Percentiles rank a stretch among this genome's conserved stretches.
phyloP scores from a whole-genome alignment of 1,139 yeast genomes.

The Wickerhamomyces sp. region DNA sequence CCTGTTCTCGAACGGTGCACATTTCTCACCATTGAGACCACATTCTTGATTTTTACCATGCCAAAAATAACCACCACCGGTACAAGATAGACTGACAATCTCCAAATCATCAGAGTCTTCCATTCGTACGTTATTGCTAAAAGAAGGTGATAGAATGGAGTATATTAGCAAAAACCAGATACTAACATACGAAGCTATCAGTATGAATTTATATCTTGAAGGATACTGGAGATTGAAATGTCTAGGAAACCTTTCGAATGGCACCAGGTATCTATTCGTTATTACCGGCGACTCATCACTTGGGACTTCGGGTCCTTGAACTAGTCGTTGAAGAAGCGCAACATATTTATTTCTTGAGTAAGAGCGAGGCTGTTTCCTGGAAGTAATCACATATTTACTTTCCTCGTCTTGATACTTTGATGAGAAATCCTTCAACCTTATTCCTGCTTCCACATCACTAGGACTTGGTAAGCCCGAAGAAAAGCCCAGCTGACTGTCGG shows the following conservation, averaged over 20 bases:
- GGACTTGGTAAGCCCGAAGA: background rate
- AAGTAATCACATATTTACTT: background rate
- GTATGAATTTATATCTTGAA: slow-evolving; percentile 24
- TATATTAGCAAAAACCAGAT: slow-evolving; percentile 25
- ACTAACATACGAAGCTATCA: slow-evolving; percentile 34
- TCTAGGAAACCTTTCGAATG: slow-evolving; percentile 41
- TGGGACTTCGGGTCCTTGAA: slow-evolving; percentile 52
- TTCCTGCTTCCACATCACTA: background rate
- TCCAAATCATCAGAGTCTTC: slow-evolving; percentile 16
- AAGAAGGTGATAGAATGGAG: slow-evolving; percentile 23
- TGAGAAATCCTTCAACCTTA: background rate
- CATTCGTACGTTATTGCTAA: slow-evolving; percentile 25
- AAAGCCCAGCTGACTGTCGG: background rate
- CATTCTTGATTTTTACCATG: slow-evolving; percentile 70
- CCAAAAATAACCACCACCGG: slow-evolving; percentile 47
- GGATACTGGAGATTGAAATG: slow-evolving; percentile 32
- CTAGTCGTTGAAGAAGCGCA: slow-evolving; percentile 18
- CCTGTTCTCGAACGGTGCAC: slow-evolving; percentile 41
- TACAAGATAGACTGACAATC: slow-evolving; percentile 39
- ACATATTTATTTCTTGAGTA: too few species aligned
- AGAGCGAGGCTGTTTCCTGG: background rate
- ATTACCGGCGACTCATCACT: slow-evolving; percentile 44
- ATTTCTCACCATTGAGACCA: slow-evolving; percentile 62
- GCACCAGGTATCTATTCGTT: slow-evolving; percentile 21
- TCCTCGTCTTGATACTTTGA: background rate